Evolutionary conservation across 1,284 basidiomycete genomes (phyloP), one percentile per base, ranked within the genome.

Genomic region (Nidula niveotomentosa): DNA sequence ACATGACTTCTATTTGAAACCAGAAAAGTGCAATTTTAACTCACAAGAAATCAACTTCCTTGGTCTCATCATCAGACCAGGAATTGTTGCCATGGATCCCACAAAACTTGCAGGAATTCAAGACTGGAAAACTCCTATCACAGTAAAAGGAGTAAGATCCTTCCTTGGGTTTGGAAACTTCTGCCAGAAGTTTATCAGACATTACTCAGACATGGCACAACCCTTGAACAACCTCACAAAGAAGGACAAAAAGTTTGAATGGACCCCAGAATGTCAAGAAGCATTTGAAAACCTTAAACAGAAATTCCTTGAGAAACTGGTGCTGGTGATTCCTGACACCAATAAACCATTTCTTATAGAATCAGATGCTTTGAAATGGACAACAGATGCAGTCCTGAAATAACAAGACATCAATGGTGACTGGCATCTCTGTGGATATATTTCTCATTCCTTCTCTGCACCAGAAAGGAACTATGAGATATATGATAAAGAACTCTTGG

Each of bases 401-500:
- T 30, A 52, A 30, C 6, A 50, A 36, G 36, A 17, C 6, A 3
- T 8, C 3, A 30, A 52, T 33, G 37, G 39, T 12, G 9, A 43
- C 33, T 53, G 48, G 45, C 48, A 56, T 17, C 54, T 50, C 0
- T 48, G 50, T 23, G 35, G 48, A 1, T 60, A 43, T 52, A 10
- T 53, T 44, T 33, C 50, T 4, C 46, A 53, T 13, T 36, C 48
- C 7, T 48, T 60, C 23, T 33, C 3, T 3, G 3, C 30, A 2
- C 15, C 48, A 7, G 50, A 59, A 57, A 18, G 43, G 17, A 58
- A 57, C 53, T 57, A 57, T 45, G 37, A 57, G 39, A 59, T 59
- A 13, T 54, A 53, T 48, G 56, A 59, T 44, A 51, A 45, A 34
- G 56, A 59, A 37, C 56, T n/a, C n/a, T n/a, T 59, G 3, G 56